Conservation (phyloP, 306 rosid species). For the Rubus parviflorus region DNA sequence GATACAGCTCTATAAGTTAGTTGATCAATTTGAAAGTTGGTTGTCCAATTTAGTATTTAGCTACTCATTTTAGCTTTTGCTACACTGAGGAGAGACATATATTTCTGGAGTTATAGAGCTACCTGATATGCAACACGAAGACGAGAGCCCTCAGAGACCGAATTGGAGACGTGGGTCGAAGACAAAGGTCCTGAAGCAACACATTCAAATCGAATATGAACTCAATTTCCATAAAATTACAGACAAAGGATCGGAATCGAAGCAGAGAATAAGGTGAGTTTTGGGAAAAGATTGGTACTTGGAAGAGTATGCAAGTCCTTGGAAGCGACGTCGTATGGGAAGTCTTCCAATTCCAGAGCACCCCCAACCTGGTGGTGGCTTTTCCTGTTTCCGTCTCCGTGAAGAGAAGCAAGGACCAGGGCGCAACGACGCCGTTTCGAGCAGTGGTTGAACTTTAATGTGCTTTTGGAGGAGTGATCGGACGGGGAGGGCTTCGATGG, state of each 20-base stretch:
- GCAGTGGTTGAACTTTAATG: slow-evolving; percentile 9
- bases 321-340: slow-evolving; percentile 39
- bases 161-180: slow-evolving; percentile 43
- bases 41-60: neutral
- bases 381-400: slow-evolving; percentile 23
- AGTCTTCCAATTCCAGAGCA: slow-evolving; percentile 41
- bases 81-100: neutral
- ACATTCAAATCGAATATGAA: neutral
- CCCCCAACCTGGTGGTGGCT: slow-evolving; percentile 11
- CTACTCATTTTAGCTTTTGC: neutral
- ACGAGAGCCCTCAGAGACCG: slow-evolving; percentile 60
- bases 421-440: slow-evolving; percentile 37
- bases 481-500: slow-evolving; percentile 7
- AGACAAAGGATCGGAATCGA: neutral
- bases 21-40: slow-evolving; percentile 5
- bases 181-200: slow-evolving; percentile 68
- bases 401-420: slow-evolving; percentile 34
- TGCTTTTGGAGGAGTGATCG: neutral
- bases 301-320: slow-evolving; percentile 65
- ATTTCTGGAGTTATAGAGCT: neutral
- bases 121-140: slow-evolving; percentile 97
- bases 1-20: neutral
- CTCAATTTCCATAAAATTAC: neutral
- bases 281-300: slow-evolving; percentile 26
- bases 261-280: neutral